phyloP scores from a whole-genome alignment of 257 asterid genomes.

The Nicotiana otophora region DNA sequence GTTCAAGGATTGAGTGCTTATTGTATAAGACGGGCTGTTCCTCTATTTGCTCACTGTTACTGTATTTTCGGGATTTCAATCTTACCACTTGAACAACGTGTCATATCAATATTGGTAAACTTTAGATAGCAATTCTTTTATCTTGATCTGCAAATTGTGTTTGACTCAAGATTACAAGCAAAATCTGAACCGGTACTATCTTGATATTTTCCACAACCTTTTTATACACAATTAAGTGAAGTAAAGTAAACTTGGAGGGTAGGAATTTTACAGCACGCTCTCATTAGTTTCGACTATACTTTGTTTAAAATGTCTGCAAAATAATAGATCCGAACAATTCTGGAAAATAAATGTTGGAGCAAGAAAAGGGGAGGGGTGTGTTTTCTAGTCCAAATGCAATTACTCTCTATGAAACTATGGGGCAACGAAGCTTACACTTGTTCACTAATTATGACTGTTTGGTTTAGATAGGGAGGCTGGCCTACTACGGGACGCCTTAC shows the following conservation, averaged over 20 bases:
- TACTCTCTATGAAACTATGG: background rate
- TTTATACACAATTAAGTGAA: background rate
- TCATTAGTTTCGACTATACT: background rate
- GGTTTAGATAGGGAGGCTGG: no score
- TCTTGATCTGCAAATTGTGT: background rate
- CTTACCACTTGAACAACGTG: background rate
- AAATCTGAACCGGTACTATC: background rate
- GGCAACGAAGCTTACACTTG: no score
- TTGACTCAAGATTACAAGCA: background rate
- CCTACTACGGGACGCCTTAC: no score
- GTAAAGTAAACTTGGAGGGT: background rate
- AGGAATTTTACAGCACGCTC: background rate
- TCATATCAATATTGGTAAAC: background rate
- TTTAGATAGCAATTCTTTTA: background rate
- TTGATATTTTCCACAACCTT: background rate
- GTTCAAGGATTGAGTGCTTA: background rate
- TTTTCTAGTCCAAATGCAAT: background rate
- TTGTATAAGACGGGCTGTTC: background rate
- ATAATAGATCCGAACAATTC: background rate
- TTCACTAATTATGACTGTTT: no score
- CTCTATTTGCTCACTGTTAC: background rate
- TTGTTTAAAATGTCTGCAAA: background rate
- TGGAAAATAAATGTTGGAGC: background rate
- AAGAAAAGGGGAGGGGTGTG: background rate
- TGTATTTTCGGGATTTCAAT: background rate